A percentile compares a stretch with the other conserved stretches of the same genome.
Conservation (phyloP, 768 basidiomycete species). For the Agaricus sinodeliciosus region DNA sequence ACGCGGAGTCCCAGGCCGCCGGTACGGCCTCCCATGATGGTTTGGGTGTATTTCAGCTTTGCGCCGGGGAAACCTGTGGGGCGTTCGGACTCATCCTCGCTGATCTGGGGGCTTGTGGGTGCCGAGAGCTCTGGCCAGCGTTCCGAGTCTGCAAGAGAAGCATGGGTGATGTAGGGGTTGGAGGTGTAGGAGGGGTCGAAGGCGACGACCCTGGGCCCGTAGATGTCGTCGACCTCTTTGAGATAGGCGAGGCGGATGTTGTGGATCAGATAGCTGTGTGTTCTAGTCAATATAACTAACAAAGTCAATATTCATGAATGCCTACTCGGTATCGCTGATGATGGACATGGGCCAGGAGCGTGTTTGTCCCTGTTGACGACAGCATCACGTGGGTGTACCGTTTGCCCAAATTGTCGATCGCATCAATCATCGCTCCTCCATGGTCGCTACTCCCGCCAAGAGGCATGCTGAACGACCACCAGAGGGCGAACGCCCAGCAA, state of each 20-base stretch:
- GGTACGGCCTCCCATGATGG: slow-evolving; percentile 73
- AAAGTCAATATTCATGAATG: no score
- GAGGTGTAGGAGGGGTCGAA: slow-evolving; percentile 69
- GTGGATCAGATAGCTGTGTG: slow-evolving; percentile 61
- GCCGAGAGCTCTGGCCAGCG: slow-evolving; percentile 81
- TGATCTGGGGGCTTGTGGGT: slow-evolving; percentile 65
- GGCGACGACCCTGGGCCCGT: slow-evolving; percentile 75
- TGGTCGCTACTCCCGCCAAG: slow-evolving; percentile 29
- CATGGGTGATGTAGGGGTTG: slow-evolving; percentile 79
- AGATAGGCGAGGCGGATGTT: slow-evolving; percentile 80
- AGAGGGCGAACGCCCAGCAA: slow-evolving; percentile 39
- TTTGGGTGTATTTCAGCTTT: slow-evolving; percentile 77
- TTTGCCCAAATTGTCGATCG: no score
- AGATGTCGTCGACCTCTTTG: slow-evolving; percentile 84
- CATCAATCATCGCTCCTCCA: background rate
- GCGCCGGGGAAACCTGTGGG: slow-evolving; percentile 43
- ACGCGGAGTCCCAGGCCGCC: slow-evolving; percentile 78
- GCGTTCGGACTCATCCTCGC: slow-evolving; percentile 58
- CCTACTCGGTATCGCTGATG: slow-evolving; percentile 58
- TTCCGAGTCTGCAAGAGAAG: slow-evolving; percentile 71
- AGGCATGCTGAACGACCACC: slow-evolving; percentile 53
- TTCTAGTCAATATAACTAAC: background rate
- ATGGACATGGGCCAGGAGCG: slow-evolving; percentile 39
- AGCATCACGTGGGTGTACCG: background rate
- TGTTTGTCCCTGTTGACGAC: background rate